These are phyloP conservation scores for Chaetomium strumarium DNA, from an alignment of 2,329 filamentous ascomycete genomes.

Conservation along the genomic window DNA sequence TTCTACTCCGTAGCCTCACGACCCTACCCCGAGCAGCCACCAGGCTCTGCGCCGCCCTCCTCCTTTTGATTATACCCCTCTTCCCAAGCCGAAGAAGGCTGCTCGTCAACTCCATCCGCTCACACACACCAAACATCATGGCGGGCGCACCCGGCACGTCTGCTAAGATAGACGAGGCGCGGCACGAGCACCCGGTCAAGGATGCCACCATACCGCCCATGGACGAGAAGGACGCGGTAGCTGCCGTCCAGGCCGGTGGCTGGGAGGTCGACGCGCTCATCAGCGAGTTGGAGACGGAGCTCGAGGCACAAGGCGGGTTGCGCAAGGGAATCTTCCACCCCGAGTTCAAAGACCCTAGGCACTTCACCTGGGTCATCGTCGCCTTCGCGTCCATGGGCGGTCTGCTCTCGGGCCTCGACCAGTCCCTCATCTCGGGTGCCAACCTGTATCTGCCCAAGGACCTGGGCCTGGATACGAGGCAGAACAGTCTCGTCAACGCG, in stretches of 20 bases:
- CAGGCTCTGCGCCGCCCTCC: too few species aligned
- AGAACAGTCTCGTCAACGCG: slow-evolving; percentile 11
- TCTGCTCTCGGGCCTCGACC: slow-evolving; percentile 7
- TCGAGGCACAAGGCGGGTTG: slow-evolving; percentile 1
- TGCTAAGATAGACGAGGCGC: background rate
- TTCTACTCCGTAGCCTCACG: too few species aligned
- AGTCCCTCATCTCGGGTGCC: slow-evolving; percentile 11
- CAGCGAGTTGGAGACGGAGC: slow-evolving; percentile 3
- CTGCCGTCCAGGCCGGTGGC: background rate
- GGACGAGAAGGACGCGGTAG: slow-evolving; percentile 1
- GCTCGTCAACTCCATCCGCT: too few species aligned
- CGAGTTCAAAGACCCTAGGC: slow-evolving; percentile 4
- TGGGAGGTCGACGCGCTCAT: slow-evolving; percentile 8
- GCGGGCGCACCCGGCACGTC: background rate
- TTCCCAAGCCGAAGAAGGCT: too few species aligned
- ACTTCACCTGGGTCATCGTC: slow-evolving; percentile 11
- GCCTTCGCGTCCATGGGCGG: slow-evolving; percentile 10
- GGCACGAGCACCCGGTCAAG: background rate
- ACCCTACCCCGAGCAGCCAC: too few species aligned
- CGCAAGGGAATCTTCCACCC: slow-evolving; percentile 5
- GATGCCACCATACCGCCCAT: background rate
- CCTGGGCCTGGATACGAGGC: slow-evolving; percentile 5
- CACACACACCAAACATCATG: background rate
- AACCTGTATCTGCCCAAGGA: slow-evolving; percentile 5
- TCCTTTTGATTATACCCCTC: too few species aligned